These are phyloP conservation scores for Lepidium aucheri DNA, from an alignment of 345 rosid species.

Conservation along the genomic window DNA sequence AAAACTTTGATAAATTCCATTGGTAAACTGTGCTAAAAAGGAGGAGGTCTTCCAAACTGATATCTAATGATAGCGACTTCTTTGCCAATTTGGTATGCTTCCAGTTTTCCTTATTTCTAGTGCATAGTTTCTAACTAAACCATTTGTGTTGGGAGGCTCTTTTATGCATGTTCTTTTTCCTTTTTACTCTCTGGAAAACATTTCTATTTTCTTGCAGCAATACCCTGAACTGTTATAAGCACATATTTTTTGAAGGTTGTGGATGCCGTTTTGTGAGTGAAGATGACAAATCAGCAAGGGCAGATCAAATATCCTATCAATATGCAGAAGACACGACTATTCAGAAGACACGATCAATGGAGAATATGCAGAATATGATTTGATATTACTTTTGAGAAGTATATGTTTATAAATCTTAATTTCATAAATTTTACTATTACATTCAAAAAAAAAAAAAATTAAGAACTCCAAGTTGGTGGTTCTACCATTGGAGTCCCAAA, in stretches of 20 bases:
- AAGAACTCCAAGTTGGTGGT: too few species aligned
- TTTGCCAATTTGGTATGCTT: too few species aligned
- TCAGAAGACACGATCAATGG: too few species aligned
- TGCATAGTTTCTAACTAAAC: neutral
- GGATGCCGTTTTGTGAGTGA: slow-evolving; percentile 75
- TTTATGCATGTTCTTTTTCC: neutral
- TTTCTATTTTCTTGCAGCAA: neutral
- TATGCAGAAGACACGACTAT: too few species aligned
- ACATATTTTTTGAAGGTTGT: slow-evolving; percentile 48
- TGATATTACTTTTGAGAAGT: too few species aligned
- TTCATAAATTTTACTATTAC: too few species aligned
- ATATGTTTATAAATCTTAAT: too few species aligned
- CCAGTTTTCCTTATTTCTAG: too few species aligned
- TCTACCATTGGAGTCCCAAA: too few species aligned
- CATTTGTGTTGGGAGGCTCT: neutral
- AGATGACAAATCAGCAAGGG: slow-evolving; percentile 85
- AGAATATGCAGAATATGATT: too few species aligned
- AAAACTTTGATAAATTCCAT: slow-evolving; percentile 85
- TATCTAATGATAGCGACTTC: too few species aligned
- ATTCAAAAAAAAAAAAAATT: too few species aligned
- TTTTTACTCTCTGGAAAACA: neutral
- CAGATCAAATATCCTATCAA: slow-evolving; percentile 92
- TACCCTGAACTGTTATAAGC: neutral
- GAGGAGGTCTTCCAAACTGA: slow-evolving; percentile 38
- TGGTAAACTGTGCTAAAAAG: slow-evolving; percentile 86